phyloP scores from a whole-genome alignment of 1,284 basidiomycete species.

The Microbotryum saponariae region DNA sequence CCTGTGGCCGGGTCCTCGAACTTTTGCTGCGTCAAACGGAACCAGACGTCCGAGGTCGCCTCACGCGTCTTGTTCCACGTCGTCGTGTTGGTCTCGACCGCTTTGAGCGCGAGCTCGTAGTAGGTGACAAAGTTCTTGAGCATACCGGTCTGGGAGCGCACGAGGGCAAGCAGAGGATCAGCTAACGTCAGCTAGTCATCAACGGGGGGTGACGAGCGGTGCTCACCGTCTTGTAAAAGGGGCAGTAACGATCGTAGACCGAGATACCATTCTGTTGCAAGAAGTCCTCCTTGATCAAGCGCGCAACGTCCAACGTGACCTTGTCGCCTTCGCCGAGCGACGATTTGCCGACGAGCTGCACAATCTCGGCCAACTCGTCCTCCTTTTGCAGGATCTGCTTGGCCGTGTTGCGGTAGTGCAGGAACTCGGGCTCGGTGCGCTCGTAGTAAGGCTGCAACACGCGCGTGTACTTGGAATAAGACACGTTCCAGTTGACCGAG shows the following conservation, averaged over 20 bases:
- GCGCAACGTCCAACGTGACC: conserved; percentile 94
- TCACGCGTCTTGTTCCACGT: conserved; percentile 94
- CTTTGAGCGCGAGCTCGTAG: conserved; percentile 78
- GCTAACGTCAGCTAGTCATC: no score
- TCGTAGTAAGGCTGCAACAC: conserved; percentile 93
- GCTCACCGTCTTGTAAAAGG: conserved; percentile 77
- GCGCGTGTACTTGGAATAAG: conserved; percentile 97
- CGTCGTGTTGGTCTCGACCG: conserved; percentile 69
- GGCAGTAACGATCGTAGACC: conserved; percentile 94
- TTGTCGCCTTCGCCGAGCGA: conserved; percentile 97
- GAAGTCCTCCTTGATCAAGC: conserved; percentile 88
- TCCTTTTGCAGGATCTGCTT: conserved; percentile 99
- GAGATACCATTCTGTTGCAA: conserved; percentile 98
- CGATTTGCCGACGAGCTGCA: conserved; percentile 96
- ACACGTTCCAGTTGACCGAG: conserved; percentile 91
- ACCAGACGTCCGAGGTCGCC: conserved; percentile 76
- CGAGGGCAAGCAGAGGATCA: no score
- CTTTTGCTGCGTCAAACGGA: conserved; percentile 50
- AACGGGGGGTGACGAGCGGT: no score
- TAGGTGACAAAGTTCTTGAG: conserved; percentile 91
- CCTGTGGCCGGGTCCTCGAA: conserved; percentile 22
- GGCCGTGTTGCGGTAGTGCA: conserved; percentile 80
- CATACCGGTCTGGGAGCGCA: conserved; percentile 65
- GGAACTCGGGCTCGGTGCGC: conserved; percentile 80
- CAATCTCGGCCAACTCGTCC: conserved; percentile 96